Evolutionary conservation across 2,329 filamentous ascomycete genomes (phyloP), one percentile per base, ranked within the genome.

Genomic region (Colletotrichum eleusines): DNA sequence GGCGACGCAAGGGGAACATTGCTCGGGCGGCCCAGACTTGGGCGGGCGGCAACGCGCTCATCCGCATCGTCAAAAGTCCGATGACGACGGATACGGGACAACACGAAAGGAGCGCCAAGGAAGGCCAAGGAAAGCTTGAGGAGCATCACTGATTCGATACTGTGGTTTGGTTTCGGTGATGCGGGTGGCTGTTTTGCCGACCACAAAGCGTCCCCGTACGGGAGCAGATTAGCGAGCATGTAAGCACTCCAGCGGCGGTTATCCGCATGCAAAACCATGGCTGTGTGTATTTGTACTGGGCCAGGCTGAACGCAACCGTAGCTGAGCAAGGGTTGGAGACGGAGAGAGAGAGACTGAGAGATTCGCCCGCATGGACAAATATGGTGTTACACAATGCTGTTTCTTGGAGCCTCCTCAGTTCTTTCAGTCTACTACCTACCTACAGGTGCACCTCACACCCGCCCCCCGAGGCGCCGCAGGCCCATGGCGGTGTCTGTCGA

Each of bases 141-240:
- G 51, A n/a, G 18, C 26, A 54, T 26, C 53, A 63, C 48, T 28
- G n/a, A 35, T 48, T 40, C 50, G 44, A 23, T 46, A 23, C 44
- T 3, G 20, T 46, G 44, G 20, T 64, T 42, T 66, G 64, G 69
- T 62, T 59, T 57, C 38, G 65, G 60, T 51, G 62, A 58, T 28
- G 65, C 42, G 61, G 61, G 62, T 63, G 66, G 72, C 65, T 62
- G 65, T 26, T 20, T 40, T 69, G 57, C 63, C 63, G 38, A 48
- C 40, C 46, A 63, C 53, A 18, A 51, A 57, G 57, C 57, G n/a
- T n/a, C 53, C 50, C 67, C 62, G 33, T 69, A 73, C 71, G 28
- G 69, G 72, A 73, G 51, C 62, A 72, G 72, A 72, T 73, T 72
- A 73, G 72, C 72, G 72, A 73, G 65, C 28, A 40, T 18, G 48